These are phyloP conservation scores for Udeniomyces megalosporus DNA, from an alignment of 768 basidiomycete species.

Conservation along the genomic window DNA sequence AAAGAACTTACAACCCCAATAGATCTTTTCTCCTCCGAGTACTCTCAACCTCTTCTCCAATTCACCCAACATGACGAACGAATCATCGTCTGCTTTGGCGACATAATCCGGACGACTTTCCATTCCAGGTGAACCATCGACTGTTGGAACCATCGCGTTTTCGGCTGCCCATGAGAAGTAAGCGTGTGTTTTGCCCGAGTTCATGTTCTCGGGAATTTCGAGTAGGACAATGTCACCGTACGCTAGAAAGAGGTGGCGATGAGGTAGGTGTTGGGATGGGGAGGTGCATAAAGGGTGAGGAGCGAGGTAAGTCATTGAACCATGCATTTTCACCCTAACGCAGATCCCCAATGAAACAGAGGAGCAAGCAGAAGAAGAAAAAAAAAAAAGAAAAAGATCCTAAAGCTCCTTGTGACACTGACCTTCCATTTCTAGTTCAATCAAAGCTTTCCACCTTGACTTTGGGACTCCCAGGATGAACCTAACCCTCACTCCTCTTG, in stretches of 20 bases:
- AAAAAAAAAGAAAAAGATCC: neutral
- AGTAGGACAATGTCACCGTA: slow-evolving; percentile 39
- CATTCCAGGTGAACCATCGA: slow-evolving; percentile 20
- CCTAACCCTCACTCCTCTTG: slow-evolving; percentile 60
- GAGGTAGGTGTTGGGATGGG: neutral
- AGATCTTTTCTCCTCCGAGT: slow-evolving; percentile 42
- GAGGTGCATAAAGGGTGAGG: neutral
- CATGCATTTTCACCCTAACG: neutral
- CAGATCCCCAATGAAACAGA: neutral
- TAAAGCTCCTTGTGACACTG: slow-evolving; percentile 30
- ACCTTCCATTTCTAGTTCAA: slow-evolving; percentile 85
- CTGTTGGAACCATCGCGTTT: slow-evolving; percentile 75
- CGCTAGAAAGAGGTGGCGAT: slow-evolving; percentile 20
- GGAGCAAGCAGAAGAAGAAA: neutral
- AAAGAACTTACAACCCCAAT: slow-evolving; percentile 28
- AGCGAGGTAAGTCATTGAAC: neutral
- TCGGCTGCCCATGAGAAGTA: slow-evolving; percentile 87
- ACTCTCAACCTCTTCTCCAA: slow-evolving; percentile 75
- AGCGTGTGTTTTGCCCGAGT: slow-evolving; percentile 75
- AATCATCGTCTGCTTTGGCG: slow-evolving; percentile 87
- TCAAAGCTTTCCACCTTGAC: slow-evolving; percentile 57
- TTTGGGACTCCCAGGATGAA: slow-evolving; percentile 79
- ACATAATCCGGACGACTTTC: slow-evolving; percentile 71
- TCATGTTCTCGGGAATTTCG: slow-evolving; percentile 86
- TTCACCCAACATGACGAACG: slow-evolving; percentile 87